Conservation (phyloP, 2,329 filamentous ascomycete species). For the Aspergillus awamori region DNA sequence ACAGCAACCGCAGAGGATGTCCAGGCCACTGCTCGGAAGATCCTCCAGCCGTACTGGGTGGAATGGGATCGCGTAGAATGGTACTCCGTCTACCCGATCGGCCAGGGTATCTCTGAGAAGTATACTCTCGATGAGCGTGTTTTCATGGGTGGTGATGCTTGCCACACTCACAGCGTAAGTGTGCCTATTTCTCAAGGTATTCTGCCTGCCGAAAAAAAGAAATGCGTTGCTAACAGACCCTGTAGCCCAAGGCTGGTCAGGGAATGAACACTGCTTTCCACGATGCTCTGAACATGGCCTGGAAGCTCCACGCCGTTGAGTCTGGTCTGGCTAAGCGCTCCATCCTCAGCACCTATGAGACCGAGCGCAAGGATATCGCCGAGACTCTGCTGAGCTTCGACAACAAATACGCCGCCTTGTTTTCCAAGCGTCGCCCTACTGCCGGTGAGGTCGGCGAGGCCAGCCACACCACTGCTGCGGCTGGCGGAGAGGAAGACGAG, state of each 20-base stretch:
- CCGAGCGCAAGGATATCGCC: constrained; percentile 80
- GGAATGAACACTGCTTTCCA: constrained; percentile 65
- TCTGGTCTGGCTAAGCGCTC: constrained; percentile 74
- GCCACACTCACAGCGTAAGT: constrained; percentile 61
- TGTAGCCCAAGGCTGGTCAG: constrained; percentile 63
- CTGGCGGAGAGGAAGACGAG: constrained; percentile 58
- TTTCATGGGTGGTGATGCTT: constrained; percentile 68
- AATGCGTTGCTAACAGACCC: constrained; percentile 13
- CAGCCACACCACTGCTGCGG: constrained; percentile 41
- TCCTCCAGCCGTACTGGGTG: constrained; percentile 62
- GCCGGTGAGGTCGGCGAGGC: constrained; percentile 73
- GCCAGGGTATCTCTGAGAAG: constrained; percentile 66
- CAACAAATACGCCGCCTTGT: constrained; percentile 84
- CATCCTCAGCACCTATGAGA: constrained; percentile 81
- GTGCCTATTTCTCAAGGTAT: not conserved
- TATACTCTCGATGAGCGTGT: constrained; percentile 67
- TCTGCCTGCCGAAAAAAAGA: not conserved
- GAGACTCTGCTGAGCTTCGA: constrained; percentile 85
- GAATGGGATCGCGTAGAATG: constrained; percentile 67
- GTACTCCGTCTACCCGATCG: constrained; percentile 68
- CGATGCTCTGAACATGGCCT: constrained; percentile 81
- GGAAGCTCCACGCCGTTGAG: constrained; percentile 94
- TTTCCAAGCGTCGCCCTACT: constrained; percentile 75
- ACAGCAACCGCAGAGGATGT: constrained; percentile 62
- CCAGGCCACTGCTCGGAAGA: constrained; percentile 60